Base-by-base conservation (phyloP, 441 rosid genomes). In the Populus hybrid region DNA sequence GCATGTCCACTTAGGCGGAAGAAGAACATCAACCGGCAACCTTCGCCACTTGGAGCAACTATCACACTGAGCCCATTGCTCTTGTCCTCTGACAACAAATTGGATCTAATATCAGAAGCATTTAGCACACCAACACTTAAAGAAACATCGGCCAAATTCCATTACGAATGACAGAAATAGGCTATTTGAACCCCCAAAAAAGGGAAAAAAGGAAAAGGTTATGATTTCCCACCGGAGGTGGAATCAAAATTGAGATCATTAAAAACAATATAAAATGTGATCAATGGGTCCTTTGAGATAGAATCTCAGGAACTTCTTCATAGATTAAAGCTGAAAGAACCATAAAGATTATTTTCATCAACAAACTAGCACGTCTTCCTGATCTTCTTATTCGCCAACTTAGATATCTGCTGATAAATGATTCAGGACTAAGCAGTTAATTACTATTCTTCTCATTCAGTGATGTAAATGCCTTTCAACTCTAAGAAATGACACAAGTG, bases 1-100 rank as follows among this genome's bases (percentile, higher is more conserved):
- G 80, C 99, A 96, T 53, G 90, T 84, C 99, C 99, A 94, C 81
- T 83, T 90, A 1, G 88, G 84, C 35, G 96, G 90, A 71, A 96
- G 98, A 82, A 92, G 93, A 81, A 86, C 85, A 74, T 92, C 94
- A 50, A 77, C n/a, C 1, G 98, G 96, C 85, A 96, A 82, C 85
- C 86, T 89, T 80, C 98, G 83, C 99, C 97, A 96, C 85, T 92
- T 96, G 67, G 84, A 88, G 87, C 99, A 96, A 80, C 86, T 86
- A 74, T 96, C 99, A 80, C 99, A 96, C 32, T 30, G 32, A 30
- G 32, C 32, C 32, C 32, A 30, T 30, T 30, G 32, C 32, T 30
- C 32, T 30, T 86, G 89, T 78, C 72, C 91, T 81, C 98, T 96
- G 89, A 83, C 57, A 70, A 84, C 80, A 70, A 79, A 63, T 73